phyloP scores from a whole-genome alignment of 805 yeast genomes.

The Lipomyces spencermartinsiae region DNA sequence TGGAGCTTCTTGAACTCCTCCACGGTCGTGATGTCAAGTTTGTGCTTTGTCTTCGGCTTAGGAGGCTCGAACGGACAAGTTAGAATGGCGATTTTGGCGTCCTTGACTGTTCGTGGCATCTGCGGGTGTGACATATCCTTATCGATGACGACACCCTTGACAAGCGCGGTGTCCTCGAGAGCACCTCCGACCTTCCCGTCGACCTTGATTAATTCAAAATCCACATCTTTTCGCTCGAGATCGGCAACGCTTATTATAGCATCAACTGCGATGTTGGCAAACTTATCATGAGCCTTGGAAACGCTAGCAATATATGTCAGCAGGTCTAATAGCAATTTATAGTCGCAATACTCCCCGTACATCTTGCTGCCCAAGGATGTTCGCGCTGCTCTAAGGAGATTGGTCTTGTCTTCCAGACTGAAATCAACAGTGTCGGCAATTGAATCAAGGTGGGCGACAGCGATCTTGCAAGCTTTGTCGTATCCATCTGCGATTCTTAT shows the following conservation, averaged over 20 bases:
- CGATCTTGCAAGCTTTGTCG: constrained; percentile 94
- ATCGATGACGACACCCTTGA: constrained; percentile 91
- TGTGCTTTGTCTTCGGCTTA: constrained; percentile 98
- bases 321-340: background rate
- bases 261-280: constrained; percentile 97
- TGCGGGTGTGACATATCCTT: constrained; percentile 98
- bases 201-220: constrained; percentile 92
- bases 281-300: constrained; percentile 88
- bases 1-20: constrained; percentile 93
- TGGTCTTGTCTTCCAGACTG: constrained; percentile 52
- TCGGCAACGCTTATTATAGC: constrained; percentile 93
- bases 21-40: constrained; percentile 88
- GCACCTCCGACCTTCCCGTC: constrained; percentile 97
- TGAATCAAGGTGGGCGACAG: constrained; percentile 74
- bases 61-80: constrained; percentile 99
- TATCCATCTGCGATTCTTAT: constrained; percentile 96
- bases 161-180: constrained; percentile 79
- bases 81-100: constrained; percentile 89
- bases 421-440: constrained; percentile 72
- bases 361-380: constrained; percentile 95
- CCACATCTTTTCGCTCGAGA: constrained; percentile 90
- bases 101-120: constrained; percentile 82
- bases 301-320: constrained; percentile 51
- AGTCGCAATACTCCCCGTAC: constrained; percentile 12
- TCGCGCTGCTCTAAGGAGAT: constrained; percentile 86